A percentile compares a stretch with the other conserved stretches of the same genome.
These are phyloP conservation scores for Achaetomiella virescens DNA, from an alignment of 495 filamentous ascomycete species.

Conservation along the genomic window DNA sequence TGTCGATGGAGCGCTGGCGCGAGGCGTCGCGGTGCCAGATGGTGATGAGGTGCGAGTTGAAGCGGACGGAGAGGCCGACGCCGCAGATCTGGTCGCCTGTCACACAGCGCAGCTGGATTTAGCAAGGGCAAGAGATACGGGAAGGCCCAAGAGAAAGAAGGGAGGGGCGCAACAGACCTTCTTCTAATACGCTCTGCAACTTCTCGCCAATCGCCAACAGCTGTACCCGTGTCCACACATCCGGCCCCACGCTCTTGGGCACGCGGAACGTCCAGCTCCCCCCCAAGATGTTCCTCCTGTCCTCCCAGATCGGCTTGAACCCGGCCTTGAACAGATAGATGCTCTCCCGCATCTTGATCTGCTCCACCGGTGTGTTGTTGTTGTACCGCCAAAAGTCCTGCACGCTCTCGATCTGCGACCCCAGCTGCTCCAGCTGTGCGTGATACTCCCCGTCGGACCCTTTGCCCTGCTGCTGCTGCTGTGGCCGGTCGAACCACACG, in stretches of 20 bases:
- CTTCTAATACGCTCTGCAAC: conserved; percentile 67
- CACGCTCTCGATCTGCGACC: conserved; percentile 63
- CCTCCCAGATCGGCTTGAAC: conserved; percentile 85
- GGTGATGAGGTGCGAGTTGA: conserved; percentile 70
- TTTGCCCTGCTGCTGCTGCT: conserved; percentile 9
- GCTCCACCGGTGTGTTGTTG: conserved; percentile 78
- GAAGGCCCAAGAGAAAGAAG: background rate
- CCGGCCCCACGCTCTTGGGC: conserved; percentile 60
- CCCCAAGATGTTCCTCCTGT: conserved; percentile 71
- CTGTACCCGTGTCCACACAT: conserved; percentile 75
- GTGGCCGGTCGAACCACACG: conserved; percentile 52
- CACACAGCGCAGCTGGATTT: too few relatives aligned
- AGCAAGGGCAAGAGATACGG: conserved; percentile 1
- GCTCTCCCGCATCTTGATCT: conserved; percentile 71
- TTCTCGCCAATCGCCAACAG: conserved; percentile 80
- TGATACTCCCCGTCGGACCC: conserved; percentile 45
- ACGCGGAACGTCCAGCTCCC: conserved; percentile 87
- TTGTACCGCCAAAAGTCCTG: conserved; percentile 83
- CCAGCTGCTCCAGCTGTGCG: conserved; percentile 59
- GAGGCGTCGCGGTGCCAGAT: conserved; percentile 82
- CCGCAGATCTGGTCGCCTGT: conserved; percentile 78
- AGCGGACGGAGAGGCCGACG: conserved; percentile 63
- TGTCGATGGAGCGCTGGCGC: conserved; percentile 66
- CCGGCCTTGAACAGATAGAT: conserved; percentile 86
- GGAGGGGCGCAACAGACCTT: conserved; percentile 43